These are phyloP conservation scores for Arctostaphylos glauca DNA, from an alignment of 148 eudicot species.

Conservation along the genomic window DNA sequence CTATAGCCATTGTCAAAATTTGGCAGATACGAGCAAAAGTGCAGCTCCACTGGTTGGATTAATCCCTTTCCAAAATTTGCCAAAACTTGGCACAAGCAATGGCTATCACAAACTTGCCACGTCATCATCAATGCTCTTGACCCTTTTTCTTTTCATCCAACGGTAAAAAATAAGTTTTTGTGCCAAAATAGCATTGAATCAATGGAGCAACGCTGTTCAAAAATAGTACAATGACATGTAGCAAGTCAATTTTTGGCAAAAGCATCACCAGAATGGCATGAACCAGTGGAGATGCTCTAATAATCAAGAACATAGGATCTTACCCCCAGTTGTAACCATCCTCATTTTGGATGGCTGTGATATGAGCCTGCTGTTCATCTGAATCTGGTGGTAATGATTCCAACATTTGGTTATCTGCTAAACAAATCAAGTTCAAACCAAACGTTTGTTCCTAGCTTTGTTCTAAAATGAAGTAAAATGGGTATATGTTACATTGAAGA, in stretches of 20 bases:
- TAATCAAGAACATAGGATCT: conserved; percentile 18
- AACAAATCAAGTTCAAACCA: background rate
- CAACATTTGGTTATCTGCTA: conserved; percentile 58
- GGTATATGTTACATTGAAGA: background rate
- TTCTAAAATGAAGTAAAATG: background rate
- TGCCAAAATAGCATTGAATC: background rate
- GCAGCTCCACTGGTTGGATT: background rate
- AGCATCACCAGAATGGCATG: background rate
- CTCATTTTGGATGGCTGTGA: conserved; percentile 72
- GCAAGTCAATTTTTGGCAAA: background rate
- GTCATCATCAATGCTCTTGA: too few species aligned
- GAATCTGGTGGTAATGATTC: conserved; percentile 86
- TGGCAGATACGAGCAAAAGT: background rate
- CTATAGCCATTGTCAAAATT: background rate
- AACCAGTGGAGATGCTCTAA: background rate
- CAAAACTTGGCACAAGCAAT: background rate
- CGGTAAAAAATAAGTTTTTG: background rate
- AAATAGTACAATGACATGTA: background rate
- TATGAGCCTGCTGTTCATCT: conserved; percentile 85
- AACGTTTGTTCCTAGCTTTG: background rate
- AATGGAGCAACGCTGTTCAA: background rate
- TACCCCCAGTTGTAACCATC: conserved; percentile 99
- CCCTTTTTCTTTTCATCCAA: too few species aligned
- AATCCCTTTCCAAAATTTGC: background rate
- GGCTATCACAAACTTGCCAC: too few species aligned